Conservation (phyloP, 495 filamentous ascomycete species). For the Aspergillus sparsus region DNA sequence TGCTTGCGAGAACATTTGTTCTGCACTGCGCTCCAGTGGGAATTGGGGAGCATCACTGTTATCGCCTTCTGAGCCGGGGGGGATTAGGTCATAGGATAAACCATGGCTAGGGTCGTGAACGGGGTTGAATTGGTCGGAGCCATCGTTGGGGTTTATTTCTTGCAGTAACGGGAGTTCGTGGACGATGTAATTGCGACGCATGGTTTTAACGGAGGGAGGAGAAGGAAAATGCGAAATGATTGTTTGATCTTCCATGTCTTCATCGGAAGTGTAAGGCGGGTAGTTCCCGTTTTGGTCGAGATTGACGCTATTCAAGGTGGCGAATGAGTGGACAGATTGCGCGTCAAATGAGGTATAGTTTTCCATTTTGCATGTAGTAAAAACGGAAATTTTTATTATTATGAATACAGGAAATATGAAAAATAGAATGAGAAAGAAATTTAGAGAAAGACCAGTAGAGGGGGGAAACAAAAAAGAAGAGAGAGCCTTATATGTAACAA, state of each 20-base stretch:
- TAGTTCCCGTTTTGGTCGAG: slow-evolving; percentile 6
- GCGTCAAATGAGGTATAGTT: slow-evolving; percentile 13
- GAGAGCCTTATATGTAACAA: not conserved
- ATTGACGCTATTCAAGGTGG: slow-evolving; percentile 5
- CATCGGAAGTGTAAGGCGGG: not conserved
- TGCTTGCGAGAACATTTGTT: slow-evolving; percentile 63
- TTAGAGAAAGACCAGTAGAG: not conserved
- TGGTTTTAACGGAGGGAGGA: slow-evolving; percentile 26
- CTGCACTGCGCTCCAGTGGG: slow-evolving; percentile 59
- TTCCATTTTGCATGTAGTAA: not conserved
- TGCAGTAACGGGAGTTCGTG: slow-evolving; percentile 37
- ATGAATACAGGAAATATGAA: not conserved
- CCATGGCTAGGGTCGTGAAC: slow-evolving; percentile 24
- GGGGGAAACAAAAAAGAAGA: not conserved
- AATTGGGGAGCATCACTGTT: slow-evolving; percentile 33
- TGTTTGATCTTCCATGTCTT: not conserved
- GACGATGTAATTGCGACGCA: slow-evolving; percentile 29
- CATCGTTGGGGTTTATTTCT: slow-evolving; percentile 34
- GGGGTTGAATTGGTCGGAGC: slow-evolving; percentile 33
- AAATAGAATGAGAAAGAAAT: not conserved
- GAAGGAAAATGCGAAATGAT: slow-evolving; percentile 1
- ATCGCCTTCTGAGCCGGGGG: slow-evolving; percentile 25
- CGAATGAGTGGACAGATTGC: slow-evolving; percentile 3
- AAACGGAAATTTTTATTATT: not conserved
- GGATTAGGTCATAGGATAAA: slow-evolving; percentile 36